These are phyloP conservation scores for Aureobasidium melanogenum DNA, from an alignment of 2,329 filamentous ascomycete genomes.

Conservation along the genomic window DNA sequence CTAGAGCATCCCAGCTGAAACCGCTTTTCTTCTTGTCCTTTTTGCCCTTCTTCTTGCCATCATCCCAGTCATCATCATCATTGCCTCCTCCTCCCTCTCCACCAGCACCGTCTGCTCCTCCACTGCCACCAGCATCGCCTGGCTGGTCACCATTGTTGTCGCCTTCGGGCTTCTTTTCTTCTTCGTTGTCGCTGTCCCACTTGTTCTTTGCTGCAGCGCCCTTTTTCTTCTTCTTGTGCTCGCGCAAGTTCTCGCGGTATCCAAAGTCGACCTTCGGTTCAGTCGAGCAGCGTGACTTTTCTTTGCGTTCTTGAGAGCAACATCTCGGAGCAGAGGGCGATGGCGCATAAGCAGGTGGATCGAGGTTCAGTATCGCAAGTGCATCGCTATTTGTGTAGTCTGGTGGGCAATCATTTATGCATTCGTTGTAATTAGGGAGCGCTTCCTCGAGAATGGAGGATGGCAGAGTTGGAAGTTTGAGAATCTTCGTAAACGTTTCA, in stretches of 20 bases:
- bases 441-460: slow-evolving; percentile 11
- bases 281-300: not conserved
- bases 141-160: slow-evolving; percentile 28
- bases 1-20: slow-evolving; percentile 15
- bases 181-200: slow-evolving; percentile 39
- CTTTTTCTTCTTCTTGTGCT: slow-evolving; percentile 47
- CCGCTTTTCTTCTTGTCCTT: slow-evolving; percentile 25
- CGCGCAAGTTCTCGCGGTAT: slow-evolving; percentile 40
- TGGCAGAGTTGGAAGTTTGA: not conserved
- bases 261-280: slow-evolving; percentile 46
- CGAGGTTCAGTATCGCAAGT: slow-evolving; percentile 21
- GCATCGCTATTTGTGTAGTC: slow-evolving; percentile 36
- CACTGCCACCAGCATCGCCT: slow-evolving; percentile 22
- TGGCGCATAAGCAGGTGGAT: not conserved
- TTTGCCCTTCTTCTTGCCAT: slow-evolving; percentile 26
- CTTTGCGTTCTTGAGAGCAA: not conserved
- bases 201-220: slow-evolving; percentile 31
- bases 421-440: slow-evolving; percentile 37
- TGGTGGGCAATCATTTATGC: slow-evolving; percentile 33
- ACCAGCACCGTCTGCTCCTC: slow-evolving; percentile 24
- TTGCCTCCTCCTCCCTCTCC: slow-evolving; percentile 24
- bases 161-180: slow-evolving; percentile 37
- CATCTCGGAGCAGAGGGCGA: not conserved
- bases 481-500: not conserved
- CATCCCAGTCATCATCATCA: slow-evolving; percentile 26